Evolutionary conservation across 495 filamentous ascomycete genomes (phyloP).

Genomic region (Neurospora hispaniola): DNA sequence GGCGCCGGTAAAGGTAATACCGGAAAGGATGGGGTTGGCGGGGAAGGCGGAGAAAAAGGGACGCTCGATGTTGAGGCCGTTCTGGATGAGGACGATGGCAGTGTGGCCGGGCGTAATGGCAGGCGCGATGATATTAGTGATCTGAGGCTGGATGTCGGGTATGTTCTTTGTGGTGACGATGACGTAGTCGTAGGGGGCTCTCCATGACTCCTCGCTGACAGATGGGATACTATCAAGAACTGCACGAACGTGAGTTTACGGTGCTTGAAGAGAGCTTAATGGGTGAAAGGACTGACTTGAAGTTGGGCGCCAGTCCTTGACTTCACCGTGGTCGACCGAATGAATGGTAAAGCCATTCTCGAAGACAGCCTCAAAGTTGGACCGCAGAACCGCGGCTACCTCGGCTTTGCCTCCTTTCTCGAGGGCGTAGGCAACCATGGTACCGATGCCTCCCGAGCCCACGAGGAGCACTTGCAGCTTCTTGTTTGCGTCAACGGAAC

Average conservation of each 20-base stretch:
- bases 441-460: conserved; percentile 29
- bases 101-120: conserved; percentile 39
- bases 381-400: conserved; percentile 28
- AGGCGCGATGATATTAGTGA: conserved; percentile 32
- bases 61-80: conserved; percentile 53
- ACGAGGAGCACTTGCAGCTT: conserved; percentile 26
- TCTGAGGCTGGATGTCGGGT: conserved; percentile 27
- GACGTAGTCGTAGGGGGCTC: conserved; percentile 37
- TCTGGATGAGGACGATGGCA: conserved; percentile 48
- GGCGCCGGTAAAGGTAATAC: conserved; percentile 41
- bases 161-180: conserved; percentile 43
- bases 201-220: conserved; percentile 14
- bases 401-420: conserved; percentile 16
- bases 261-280: not conserved
- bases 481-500: not conserved
- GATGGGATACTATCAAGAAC: conserved; percentile 32
- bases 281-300: conserved; percentile 4
- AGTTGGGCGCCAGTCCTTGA: conserved; percentile 20
- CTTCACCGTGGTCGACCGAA: conserved; percentile 24
- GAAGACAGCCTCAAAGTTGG: conserved; percentile 23
- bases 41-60: conserved; percentile 43
- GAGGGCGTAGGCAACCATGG: conserved; percentile 29
- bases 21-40: conserved; percentile 39
- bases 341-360: conserved; percentile 20
- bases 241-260: conserved; percentile 2